Evolutionary conservation across 305 asterid genomes (phyloP).

Genomic region (Nicotiana rustica): DNA sequence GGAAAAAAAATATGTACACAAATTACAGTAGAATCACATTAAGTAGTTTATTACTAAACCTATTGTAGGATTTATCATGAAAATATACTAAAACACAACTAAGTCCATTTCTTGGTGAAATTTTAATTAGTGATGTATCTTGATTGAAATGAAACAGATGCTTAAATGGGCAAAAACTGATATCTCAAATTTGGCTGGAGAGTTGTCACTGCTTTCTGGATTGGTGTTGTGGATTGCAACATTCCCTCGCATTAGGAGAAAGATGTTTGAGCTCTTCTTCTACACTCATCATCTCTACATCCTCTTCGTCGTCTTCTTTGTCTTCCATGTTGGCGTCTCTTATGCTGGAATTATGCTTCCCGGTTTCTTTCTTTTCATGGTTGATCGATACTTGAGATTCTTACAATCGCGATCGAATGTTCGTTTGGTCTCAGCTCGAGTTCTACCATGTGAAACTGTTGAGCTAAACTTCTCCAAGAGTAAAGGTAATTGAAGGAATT

Average conservation of each 20-base stretch:
- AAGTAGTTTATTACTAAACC: not conserved
- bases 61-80: not conserved
- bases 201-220: slow-evolving; percentile 68
- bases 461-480: slow-evolving; percentile 84
- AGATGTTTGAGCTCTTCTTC: slow-evolving; percentile 77
- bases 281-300: slow-evolving; percentile 81
- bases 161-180: slow-evolving; percentile 66
- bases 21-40: not conserved
- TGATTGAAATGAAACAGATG: slow-evolving; percentile 57
- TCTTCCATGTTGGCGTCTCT: slow-evolving; percentile 78
- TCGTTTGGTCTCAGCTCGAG: slow-evolving; percentile 68
- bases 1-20: not conserved
- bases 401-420: slow-evolving; percentile 69
- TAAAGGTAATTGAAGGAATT: slow-evolving; percentile 48
- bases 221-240: slow-evolving; percentile 73
- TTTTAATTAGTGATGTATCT: not conserved
- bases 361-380: slow-evolving; percentile 78
- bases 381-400: slow-evolving; percentile 77
- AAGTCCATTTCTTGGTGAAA: not conserved
- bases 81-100: not conserved
- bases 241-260: slow-evolving; percentile 68
- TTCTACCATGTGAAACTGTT: slow-evolving; percentile 60
- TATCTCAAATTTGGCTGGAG: slow-evolving; percentile 79
- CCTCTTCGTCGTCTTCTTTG: slow-evolving; percentile 67
- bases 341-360: slow-evolving; percentile 75